Evolutionary conservation across 306 rosid genomes (phyloP), one percentile per base, ranked within the genome.

Genomic region (Hippophae gyantsensis): DNA sequence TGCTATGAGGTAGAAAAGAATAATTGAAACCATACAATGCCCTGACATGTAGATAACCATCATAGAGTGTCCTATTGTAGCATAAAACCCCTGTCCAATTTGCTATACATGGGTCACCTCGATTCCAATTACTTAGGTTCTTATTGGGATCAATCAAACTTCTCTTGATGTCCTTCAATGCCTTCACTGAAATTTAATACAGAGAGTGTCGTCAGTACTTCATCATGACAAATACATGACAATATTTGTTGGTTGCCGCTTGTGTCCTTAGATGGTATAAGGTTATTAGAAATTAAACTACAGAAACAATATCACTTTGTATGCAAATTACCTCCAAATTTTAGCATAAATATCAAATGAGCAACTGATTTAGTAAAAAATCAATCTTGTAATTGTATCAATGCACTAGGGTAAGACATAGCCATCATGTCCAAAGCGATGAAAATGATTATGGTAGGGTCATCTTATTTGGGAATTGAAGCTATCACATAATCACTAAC

Each of bases 81-180:
- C 97, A 89, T 54, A 67, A 65, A 66, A 89, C 78, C 40, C 85
- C 95, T 3, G 79, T 89, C 97, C 97, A 89, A 48, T 82, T 68
- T 42, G 62, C 27, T 48, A 63, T n/a, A 66, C 97, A 89, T 7
- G 97, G 97, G 65, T 89, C 93, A 45, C 89, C 84, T 46, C 65
- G 14, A 32, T 63, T 72, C 97, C 97, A 89, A 57, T 58, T 74
- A 61, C 32, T 62, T 13, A 89, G 84, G 48, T 72, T 49, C 32
- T 58, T 38, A 51, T 4, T 9, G 10, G 89, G 72, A 82, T 89
- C 97, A 72, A 69, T 52, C 73, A 89, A 81, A 60, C 83, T 82
- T 55, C 57, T 66, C 80, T 74, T 82, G 61, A 89, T 76, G 11
- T 79, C 81, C 43, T 9, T 57, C 84, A 89, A 72, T 38, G 85